A percentile compares a stretch with the other conserved stretches of the same genome.
phyloP scores from a whole-genome alignment of 805 yeast species.

The Lipomyces orientalis region DNA sequence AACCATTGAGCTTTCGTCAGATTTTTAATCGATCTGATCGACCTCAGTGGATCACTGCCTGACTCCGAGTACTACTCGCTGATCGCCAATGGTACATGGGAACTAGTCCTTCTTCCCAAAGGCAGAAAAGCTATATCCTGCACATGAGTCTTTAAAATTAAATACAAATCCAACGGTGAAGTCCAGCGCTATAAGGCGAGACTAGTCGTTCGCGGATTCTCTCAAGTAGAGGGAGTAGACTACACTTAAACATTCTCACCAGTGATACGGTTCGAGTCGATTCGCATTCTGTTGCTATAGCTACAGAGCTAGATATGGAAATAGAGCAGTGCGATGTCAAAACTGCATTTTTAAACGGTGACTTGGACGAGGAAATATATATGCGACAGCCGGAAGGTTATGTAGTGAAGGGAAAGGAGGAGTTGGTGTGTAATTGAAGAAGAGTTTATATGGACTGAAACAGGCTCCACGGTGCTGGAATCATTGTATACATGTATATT shows the following conservation, averaged over 20 bases:
- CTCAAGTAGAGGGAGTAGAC: slow-evolving; percentile 40
- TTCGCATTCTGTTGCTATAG: slow-evolving; percentile 17
- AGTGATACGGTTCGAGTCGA: slow-evolving; percentile 39
- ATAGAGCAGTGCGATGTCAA: slow-evolving; percentile 28
- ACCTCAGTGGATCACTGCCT: background rate
- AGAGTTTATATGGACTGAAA: slow-evolving; percentile 11
- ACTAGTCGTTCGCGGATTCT: slow-evolving; percentile 41
- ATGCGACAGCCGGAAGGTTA: slow-evolving; percentile 10
- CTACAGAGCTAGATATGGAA: slow-evolving; percentile 15
- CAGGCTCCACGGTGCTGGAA: slow-evolving; percentile 9
- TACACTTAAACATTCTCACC: slow-evolving; percentile 42
- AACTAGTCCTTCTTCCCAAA: slow-evolving; percentile 14
- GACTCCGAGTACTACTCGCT: slow-evolving; percentile 14
- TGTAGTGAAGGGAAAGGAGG: background rate
- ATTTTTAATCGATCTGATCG: background rate
- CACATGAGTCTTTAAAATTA: slow-evolving; percentile 39
- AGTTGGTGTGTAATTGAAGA: slow-evolving; percentile 1
- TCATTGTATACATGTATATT: background rate
- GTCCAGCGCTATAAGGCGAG: slow-evolving; percentile 38
- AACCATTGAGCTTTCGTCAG: too few relatives aligned
- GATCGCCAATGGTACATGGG: slow-evolving; percentile 16
- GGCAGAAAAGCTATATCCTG: slow-evolving; percentile 24
- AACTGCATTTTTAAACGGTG: slow-evolving; percentile 15
- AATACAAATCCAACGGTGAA: slow-evolving; percentile 20
- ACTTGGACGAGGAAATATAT: slow-evolving; percentile 9